Evolutionary conservation across 768 basidiomycete species (phyloP), one percentile per base, ranked within the genome.

Genomic region (Floccularia luteovirens): DNA sequence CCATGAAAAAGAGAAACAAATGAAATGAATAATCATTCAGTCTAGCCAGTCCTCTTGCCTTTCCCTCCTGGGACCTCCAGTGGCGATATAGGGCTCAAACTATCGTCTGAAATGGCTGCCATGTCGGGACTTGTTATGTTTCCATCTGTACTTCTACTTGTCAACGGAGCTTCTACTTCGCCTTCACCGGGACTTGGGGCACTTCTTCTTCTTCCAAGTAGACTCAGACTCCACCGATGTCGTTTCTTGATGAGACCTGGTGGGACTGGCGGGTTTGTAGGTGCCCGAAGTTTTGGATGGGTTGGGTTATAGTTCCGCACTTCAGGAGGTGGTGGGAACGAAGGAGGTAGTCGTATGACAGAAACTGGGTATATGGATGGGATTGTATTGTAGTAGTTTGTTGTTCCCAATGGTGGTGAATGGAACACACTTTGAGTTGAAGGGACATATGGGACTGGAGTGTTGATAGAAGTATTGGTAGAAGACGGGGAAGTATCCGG

Each of bases 211-310:
- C 38, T 14, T 7, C 38, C 38, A 5, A 39, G 11, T 10, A 39
- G 20, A 8, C 38, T 28, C 25, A 39, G 19, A n/a, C 16, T 27
- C 38, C 38, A 39, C 17, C 38, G 22, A 30, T 20, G 23, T 28
- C 45, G 36, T 37, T 54, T 54, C 44, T 53, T 56, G 3, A 44
- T 42, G 3, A 57, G 47, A 19, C 55, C 47, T 8, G 56, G 56
- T 3, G 56, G 56, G 5, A 58, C 42, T 3, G 56, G 55, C 6
- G 56, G 53, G 3, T 45, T 12, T 8, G 16, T 39, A n/a, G 21
- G 42, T 5, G 39, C 31, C 3, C 50, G 51, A 41, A 55, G 34
- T 39, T 53, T 54, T 1, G 56, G 52, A 27, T 54, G 53, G 0
- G 46, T 51, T 4, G 41, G 37, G 4, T 48, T 31, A 32, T 49